A percentile compares a stretch with the other conserved stretches of the same genome.
phyloP scores from a whole-genome alignment of 2,329 filamentous ascomycete genomes.

The Colletotrichum tropicale region DNA sequence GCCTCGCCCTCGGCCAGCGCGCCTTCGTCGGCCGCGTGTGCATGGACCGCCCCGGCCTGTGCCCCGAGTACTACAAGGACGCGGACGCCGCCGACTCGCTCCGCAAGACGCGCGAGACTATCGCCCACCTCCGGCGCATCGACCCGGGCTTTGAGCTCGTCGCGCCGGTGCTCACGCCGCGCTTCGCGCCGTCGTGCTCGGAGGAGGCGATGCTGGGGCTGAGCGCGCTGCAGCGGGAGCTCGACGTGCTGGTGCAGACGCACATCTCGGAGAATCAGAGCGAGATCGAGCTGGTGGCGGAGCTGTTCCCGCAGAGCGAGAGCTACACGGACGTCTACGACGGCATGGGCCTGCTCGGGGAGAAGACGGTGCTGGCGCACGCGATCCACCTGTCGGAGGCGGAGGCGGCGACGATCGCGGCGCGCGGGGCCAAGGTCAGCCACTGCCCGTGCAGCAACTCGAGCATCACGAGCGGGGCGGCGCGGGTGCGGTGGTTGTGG shows the following conservation, averaged over 20 bases:
- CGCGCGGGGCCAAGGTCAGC: constrained; percentile 68
- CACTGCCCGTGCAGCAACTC: constrained; percentile 92
- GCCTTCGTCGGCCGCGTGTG: constrained; percentile 94
- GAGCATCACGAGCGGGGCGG: constrained; percentile 79
- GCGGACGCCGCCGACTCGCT: constrained; percentile 64
- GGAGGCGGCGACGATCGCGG: constrained; percentile 70
- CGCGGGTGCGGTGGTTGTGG: constrained; percentile 76
- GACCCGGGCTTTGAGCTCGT: constrained; percentile 72
- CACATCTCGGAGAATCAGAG: constrained; percentile 84
- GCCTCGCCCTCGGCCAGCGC: constrained; percentile 79
- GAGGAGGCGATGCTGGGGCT: constrained; percentile 65
- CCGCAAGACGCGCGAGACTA: constrained; percentile 58
- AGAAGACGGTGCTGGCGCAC: constrained; percentile 83
- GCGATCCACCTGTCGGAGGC: constrained; percentile 74
- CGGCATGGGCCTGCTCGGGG: constrained; percentile 67
- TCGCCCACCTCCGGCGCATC: constrained; percentile 68
- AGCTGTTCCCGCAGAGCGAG: constrained; percentile 67
- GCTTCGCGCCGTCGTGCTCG: constrained; percentile 70
- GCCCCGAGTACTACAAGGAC: constrained; percentile 82
- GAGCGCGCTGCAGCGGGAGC: constrained; percentile 66
- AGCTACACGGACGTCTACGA: constrained; percentile 86
- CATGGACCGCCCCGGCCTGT: constrained; percentile 76
- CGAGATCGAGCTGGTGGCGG: constrained; percentile 74
- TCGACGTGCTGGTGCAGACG: constrained; percentile 77
- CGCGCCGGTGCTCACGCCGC: constrained; percentile 79